Conservation (phyloP, 2,329 filamentous ascomycete species). For the Penicillium nordicum region DNA sequence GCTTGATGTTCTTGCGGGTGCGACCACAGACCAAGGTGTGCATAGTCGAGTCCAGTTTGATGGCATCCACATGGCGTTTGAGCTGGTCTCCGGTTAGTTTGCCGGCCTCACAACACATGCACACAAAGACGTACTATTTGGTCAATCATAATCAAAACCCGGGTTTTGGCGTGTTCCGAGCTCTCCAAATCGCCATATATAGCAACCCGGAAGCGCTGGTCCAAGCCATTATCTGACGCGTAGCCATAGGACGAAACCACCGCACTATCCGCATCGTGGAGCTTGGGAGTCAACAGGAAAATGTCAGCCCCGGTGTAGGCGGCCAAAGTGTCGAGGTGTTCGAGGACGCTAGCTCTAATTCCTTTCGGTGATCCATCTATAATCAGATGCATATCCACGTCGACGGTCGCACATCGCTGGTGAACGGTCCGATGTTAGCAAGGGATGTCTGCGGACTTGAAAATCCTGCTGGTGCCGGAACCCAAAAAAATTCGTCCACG, state of each 20-base stretch:
- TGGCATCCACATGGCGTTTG: conserved; percentile 65
- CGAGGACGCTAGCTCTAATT: conserved; percentile 71
- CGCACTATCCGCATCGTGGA: conserved; percentile 71
- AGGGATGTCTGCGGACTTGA: conserved; percentile 6
- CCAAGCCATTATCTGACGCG: conserved; percentile 73
- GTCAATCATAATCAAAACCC: conserved; percentile 95
- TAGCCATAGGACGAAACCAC: conserved; percentile 71
- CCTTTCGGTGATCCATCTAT: conserved; percentile 68
- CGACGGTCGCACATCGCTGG: conserved; percentile 86
- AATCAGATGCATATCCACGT: conserved; percentile 87
- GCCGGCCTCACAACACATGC: conserved; percentile 1
- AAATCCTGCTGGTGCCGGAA: conserved; percentile 5
- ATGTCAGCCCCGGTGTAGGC: conserved; percentile 92
- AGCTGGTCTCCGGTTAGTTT: conserved; percentile 39
- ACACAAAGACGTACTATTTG: conserved; percentile 62
- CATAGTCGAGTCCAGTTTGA: conserved; percentile 78
- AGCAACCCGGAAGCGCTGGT: conserved; percentile 85
- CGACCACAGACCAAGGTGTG: conserved; percentile 92
- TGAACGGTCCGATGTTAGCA: conserved; percentile 20
- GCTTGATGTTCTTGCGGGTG: conserved; percentile 94
- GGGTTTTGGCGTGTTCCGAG: conserved; percentile 93
- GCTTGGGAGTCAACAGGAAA: conserved; percentile 87
- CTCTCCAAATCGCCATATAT: conserved; percentile 96
- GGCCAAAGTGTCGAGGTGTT: conserved; percentile 83
- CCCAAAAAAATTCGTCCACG: conserved; percentile 36